Evolutionary conservation across 495 filamentous ascomycete genomes (phyloP).

Genomic region (Durotheca rogersii): DNA sequence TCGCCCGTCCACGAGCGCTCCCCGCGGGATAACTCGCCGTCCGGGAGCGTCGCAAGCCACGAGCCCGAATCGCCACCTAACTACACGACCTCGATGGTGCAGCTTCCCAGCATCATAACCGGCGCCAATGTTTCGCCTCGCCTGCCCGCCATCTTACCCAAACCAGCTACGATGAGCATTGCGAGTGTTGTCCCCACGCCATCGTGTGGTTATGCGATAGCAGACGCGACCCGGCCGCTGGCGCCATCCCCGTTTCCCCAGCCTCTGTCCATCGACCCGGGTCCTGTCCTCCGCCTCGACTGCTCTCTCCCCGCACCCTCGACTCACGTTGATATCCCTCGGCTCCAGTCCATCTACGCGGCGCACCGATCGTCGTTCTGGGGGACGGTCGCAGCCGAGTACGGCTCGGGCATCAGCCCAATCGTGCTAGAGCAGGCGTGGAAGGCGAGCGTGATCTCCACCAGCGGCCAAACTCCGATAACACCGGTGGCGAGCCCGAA

Average conservation of each 20-base stretch:
- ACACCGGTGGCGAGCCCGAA: slow-evolving; percentile 50
- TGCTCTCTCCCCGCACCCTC: slow-evolving; percentile 46
- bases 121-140: slow-evolving; percentile 43
- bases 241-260: slow-evolving; percentile 31
- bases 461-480: slow-evolving; percentile 42
- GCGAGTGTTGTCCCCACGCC: slow-evolving; percentile 37
- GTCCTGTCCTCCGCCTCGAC: slow-evolving; percentile 50
- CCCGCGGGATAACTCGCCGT: slow-evolving; percentile 42
- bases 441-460: slow-evolving; percentile 48
- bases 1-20: slow-evolving; percentile 49
- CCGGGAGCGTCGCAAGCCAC: slow-evolving; percentile 39
- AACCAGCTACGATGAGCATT: slow-evolving; percentile 54
- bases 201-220: slow-evolving; percentile 39
- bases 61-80: slow-evolving; percentile 41
- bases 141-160: slow-evolving; percentile 60
- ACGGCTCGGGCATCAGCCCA: slow-evolving; percentile 63
- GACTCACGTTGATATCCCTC: slow-evolving; percentile 61
- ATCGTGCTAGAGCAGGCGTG: slow-evolving; percentile 68
- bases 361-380: slow-evolving; percentile 70
- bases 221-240: slow-evolving; percentile 31
- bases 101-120: slow-evolving; percentile 49
- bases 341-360: slow-evolving; percentile 68
- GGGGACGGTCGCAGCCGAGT: slow-evolving; percentile 67
- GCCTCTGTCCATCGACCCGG: slow-evolving; percentile 18
- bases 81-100: slow-evolving; percentile 40